phyloP scores from a whole-genome alignment of 495 filamentous ascomycete species.

The Neohortaea acidophila region DNA sequence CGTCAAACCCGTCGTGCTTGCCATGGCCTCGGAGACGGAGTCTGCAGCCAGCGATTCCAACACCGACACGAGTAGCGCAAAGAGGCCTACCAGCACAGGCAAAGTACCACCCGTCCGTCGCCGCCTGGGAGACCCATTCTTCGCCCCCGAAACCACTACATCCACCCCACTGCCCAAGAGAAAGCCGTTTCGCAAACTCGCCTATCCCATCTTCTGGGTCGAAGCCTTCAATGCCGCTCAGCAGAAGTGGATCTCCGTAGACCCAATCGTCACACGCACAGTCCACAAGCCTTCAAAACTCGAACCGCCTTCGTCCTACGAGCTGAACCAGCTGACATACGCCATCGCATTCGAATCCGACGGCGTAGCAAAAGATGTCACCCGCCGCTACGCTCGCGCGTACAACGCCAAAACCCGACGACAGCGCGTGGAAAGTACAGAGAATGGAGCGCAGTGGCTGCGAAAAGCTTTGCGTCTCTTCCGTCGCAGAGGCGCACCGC shows the following conservation, averaged over 20 bases:
- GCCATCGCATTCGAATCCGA: conserved; percentile 75
- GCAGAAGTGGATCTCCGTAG: conserved; percentile 82
- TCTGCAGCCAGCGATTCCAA: not conserved
- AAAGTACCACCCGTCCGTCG: conserved; percentile 20
- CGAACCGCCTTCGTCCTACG: conserved; percentile 65
- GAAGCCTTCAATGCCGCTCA: conserved; percentile 71
- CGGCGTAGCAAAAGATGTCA: conserved; percentile 58
- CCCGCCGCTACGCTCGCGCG: conserved; percentile 33
- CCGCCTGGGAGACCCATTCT: conserved; percentile 33
- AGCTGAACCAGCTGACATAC: conserved; percentile 61
- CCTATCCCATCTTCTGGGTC: conserved; percentile 80
- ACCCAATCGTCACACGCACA: conserved; percentile 66
- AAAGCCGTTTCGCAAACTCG: conserved; percentile 39
- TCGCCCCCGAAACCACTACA: conserved; percentile 12
- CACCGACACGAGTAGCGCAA: conserved; percentile 4
- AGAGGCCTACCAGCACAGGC: conserved; percentile 4
- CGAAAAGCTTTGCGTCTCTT: conserved; percentile 44
- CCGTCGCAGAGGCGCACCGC: conserved; percentile 28
- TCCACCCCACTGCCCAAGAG: conserved; percentile 8
- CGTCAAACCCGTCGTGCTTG: conserved; percentile 25
- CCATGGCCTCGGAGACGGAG: conserved; percentile 26
- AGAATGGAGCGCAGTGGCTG: conserved; percentile 61
- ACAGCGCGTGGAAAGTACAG: conserved; percentile 53
- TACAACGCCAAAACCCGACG: conserved; percentile 82
- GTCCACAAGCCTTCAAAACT: conserved; percentile 58